A percentile compares a stretch with the other conserved stretches of the same genome.
phyloP scores from a whole-genome alignment of 371 early-diverging fungal genomes.

The Syncephalastrum monosporum region DNA sequence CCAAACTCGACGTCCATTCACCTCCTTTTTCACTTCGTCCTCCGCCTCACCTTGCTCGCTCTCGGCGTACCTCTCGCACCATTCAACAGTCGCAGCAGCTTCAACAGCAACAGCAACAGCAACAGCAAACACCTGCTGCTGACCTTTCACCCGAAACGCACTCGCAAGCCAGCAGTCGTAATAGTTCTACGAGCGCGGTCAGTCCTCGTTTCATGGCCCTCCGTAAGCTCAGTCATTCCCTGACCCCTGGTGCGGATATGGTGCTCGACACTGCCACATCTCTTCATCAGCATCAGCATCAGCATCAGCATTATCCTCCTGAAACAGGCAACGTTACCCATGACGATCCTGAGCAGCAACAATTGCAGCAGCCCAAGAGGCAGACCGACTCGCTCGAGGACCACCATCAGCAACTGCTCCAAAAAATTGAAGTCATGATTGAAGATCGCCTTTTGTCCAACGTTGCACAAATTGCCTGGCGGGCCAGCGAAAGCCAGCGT shows the following conservation, averaged over 20 bases:
- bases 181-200: constrained; percentile 36
- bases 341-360: too few species aligned
- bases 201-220: constrained; percentile 47
- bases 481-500: constrained; percentile 31
- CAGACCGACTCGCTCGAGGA: neutral
- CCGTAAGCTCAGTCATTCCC: constrained; percentile 29
- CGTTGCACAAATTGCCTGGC: constrained; percentile 33
- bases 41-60: constrained; percentile 35
- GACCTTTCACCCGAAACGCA: constrained; percentile 1
- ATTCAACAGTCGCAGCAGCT: constrained; percentile 10
- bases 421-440: constrained; percentile 25
- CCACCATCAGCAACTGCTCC: constrained; percentile 17
- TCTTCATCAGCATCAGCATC: too few species aligned
- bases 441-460: constrained; percentile 22
- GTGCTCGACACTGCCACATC: neutral
- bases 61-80: constrained; percentile 27
- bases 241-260: constrained; percentile 17
- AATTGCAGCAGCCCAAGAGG: too few species aligned
- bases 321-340: too few species aligned
- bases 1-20: constrained; percentile 9
- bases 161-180: constrained; percentile 10
- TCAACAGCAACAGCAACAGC: constrained; percentile 4
- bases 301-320: too few species aligned
- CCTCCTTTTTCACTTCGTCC: constrained; percentile 33
- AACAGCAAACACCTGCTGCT: neutral